Evolutionary conservation across 2,329 filamentous ascomycete genomes (phyloP).

Genomic region (Ascosphaera apis): DNA sequence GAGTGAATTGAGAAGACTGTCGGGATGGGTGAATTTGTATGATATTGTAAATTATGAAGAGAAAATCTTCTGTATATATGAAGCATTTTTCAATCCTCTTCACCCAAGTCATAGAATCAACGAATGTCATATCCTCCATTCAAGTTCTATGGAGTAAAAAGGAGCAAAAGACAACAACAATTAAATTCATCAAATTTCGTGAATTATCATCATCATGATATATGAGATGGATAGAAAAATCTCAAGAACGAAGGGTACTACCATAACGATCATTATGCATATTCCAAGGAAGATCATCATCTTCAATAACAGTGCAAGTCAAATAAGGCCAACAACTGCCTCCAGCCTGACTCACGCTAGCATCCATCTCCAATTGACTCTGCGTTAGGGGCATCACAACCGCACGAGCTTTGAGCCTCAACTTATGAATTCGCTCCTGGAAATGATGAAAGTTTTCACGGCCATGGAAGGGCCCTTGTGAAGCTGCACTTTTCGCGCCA

Average conservation of each 20-base stretch:
- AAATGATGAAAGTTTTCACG: constrained; percentile 70
- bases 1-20: constrained; percentile 3
- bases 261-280: constrained; percentile 4
- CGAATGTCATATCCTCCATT: too few species aligned
- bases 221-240: too few species aligned
- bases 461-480: constrained; percentile 44
- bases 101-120: too few species aligned
- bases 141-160: too few species aligned
- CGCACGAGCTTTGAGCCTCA: constrained; percentile 65
- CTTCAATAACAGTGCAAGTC: constrained; percentile 40
- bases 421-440: constrained; percentile 67
- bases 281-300: constrained; percentile 40
- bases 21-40: constrained; percentile 1
- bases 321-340: constrained; percentile 30
- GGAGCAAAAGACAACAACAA: too few species aligned
- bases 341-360: constrained; percentile 20
- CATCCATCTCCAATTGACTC: constrained; percentile 61
- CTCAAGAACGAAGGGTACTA: neutral
- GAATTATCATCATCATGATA: too few species aligned
- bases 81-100: too few species aligned
- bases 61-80: constrained; percentile 1
- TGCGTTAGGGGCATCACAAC: constrained; percentile 68
- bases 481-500: constrained; percentile 22
- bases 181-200: too few species aligned
- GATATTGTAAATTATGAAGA: neutral